phyloP scores from a whole-genome alignment of 1,284 basidiomycete genomes.

The Porogramme epimiltina region DNA sequence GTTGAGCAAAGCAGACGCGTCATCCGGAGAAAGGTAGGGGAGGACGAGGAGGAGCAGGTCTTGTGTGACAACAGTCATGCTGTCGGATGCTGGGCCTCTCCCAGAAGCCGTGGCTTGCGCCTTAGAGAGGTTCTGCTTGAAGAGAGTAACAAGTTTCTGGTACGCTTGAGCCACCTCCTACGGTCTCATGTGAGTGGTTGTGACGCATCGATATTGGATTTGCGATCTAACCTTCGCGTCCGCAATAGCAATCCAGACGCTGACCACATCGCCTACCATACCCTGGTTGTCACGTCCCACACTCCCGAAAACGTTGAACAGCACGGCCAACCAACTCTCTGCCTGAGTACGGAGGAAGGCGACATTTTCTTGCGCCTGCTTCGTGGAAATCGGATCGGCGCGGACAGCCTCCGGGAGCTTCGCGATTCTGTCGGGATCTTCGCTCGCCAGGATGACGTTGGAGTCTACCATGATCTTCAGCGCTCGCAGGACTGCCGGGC shows the following conservation, averaged over 20 bases:
- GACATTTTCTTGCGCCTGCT: slow-evolving; percentile 71
- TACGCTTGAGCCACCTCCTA: slow-evolving; percentile 84
- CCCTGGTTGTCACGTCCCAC: slow-evolving; percentile 77
- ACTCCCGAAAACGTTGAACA: slow-evolving; percentile 96
- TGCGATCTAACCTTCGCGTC: slow-evolving; percentile 53
- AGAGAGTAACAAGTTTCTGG: slow-evolving; percentile 75
- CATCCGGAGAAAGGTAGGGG: slow-evolving; percentile 68
- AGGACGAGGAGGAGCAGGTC: slow-evolving; percentile 89
- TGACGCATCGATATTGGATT: slow-evolving; percentile 1
- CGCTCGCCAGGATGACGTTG: slow-evolving; percentile 50
- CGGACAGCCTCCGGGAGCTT: slow-evolving; percentile 36
- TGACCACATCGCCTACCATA: slow-evolving; percentile 88
- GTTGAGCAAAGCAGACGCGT: slow-evolving; percentile 66
- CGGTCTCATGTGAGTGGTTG: not conserved
- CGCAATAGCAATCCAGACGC: slow-evolving; percentile 85
- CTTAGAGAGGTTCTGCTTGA: slow-evolving; percentile 69
- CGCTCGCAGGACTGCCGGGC: slow-evolving; percentile 81
- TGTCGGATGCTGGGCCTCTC: slow-evolving; percentile 42
- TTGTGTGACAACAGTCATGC: slow-evolving; percentile 79
- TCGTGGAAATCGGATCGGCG: slow-evolving; percentile 43
- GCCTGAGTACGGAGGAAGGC: slow-evolving; percentile 77
- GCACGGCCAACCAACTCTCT: slow-evolving; percentile 91
- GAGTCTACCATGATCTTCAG: slow-evolving; percentile 83
- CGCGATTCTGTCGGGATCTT: slow-evolving; percentile 28
- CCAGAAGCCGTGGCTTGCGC: slow-evolving; percentile 32